Conservation (phyloP, 2,329 filamentous ascomycete species). For the Stagonosporopsis vannaccii region DNA sequence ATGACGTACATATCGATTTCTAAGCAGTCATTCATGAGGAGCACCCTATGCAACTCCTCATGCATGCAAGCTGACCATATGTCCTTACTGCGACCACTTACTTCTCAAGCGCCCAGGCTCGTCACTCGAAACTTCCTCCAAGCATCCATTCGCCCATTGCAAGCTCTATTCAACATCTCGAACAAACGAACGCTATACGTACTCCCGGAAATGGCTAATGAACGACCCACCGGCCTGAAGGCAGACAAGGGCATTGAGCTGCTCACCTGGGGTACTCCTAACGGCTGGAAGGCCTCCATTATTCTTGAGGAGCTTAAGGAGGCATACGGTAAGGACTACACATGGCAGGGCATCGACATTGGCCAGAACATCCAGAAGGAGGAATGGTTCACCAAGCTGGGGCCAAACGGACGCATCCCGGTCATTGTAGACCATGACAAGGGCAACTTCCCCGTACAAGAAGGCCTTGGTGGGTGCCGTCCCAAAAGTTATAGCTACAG, state of each 20-base stretch:
- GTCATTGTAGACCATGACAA: constrained; percentile 72
- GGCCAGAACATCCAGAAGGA: constrained; percentile 70
- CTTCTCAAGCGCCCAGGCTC: constrained; percentile 25
- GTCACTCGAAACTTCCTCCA: constrained; percentile 20
- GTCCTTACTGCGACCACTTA: constrained; percentile 29
- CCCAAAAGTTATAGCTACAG: no score
- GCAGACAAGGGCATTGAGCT: constrained; percentile 71
- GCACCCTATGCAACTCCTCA: constrained; percentile 36
- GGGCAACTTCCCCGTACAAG: constrained; percentile 61
- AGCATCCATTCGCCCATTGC: constrained; percentile 20
- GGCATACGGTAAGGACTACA: constrained; percentile 68
- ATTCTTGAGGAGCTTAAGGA: constrained; percentile 71
- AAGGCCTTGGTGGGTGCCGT: constrained; percentile 50
- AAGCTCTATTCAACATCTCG: constrained; percentile 32
- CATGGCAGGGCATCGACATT: constrained; percentile 65
- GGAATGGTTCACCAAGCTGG: constrained; percentile 68
- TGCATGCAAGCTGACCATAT: constrained; percentile 23
- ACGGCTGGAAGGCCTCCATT: constrained; percentile 64
- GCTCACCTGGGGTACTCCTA: constrained; percentile 62
- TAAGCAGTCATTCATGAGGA: constrained; percentile 13
- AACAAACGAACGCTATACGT: constrained; percentile 21
- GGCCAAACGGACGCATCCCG: constrained; percentile 71
- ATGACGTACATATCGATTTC: constrained; percentile 18
- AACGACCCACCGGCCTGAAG: constrained; percentile 63
- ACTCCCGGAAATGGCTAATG: constrained; percentile 36